Base-by-base conservation (phyloP, 306 rosid species). In the Amphicarpaea edgeworthii region DNA sequence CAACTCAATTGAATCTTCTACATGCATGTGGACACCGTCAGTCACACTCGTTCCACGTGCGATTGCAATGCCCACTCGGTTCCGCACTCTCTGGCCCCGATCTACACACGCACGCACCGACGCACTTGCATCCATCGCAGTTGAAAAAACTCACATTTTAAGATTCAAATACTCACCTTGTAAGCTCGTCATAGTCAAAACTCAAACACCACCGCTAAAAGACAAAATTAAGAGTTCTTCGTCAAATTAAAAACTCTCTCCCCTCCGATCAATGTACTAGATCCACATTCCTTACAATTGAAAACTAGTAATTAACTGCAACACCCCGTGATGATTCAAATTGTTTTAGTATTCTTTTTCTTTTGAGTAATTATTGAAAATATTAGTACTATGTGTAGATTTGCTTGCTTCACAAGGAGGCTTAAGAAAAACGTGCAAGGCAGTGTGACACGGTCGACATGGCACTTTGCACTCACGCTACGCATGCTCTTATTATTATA, bases 21-120 rank as follows among this genome's bases (percentile, higher is more conserved):
- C 62, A 28, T 50, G 6, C 7, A 37, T 81, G 28, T 75, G 26
- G 55, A 43, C 80, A 80, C 72, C 12, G 66, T 67, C 77, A 68
- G 66, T 67, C 77, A 68, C 71, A 41, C 67, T 75, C 77, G 2
- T 19, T 47, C 77, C 84, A 81, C 81, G 81, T 81, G 84, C 45
- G 9, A 9, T 61, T 30, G 23, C 75, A 24, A 73, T 8, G 4
- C 65, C 34, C 47, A 8, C 10, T 40, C 45, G 9, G 14, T 10
- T 61, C 45, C 45, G 5, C 37, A 32, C 37, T 32, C 37, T n/a
- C n/a, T n/a, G n/a, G n/a, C n/a, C n/a, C n/a, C n/a, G n/a, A n/a
- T n/a, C n/a, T n/a, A n/a, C n/a, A n/a, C n/a, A n/a, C n/a, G n/a
- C n/a, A n/a, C n/a, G n/a, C n/a, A n/a, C n/a, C n/a, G n/a, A n/a